A percentile compares a stretch with the other conserved stretches of the same genome.
These are phyloP conservation scores for Aspergillus pseudonomiae DNA, from an alignment of 2,329 filamentous ascomycete genomes.

Conservation along the genomic window DNA sequence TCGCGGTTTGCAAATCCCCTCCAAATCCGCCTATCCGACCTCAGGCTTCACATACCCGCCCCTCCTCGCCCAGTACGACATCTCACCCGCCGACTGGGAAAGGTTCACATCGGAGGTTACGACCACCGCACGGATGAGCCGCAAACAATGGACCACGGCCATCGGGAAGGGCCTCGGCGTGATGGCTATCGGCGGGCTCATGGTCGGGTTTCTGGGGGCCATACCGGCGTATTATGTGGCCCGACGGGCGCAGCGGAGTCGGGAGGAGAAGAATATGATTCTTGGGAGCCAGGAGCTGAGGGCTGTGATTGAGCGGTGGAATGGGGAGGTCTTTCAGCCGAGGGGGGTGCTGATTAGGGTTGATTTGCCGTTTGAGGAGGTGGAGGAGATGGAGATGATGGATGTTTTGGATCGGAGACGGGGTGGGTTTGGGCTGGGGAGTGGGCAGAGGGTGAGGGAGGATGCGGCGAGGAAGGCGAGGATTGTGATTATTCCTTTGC, in stretches of 20 bases:
- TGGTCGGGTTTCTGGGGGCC: conserved; percentile 33
- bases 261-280: conserved; percentile 32
- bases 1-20: conserved; percentile 36
- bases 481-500: conserved; percentile 3
- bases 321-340: conserved; percentile 32
- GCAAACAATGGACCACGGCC: conserved; percentile 33
- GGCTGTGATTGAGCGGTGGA: conserved; percentile 31
- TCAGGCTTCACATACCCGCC: conserved; percentile 37
- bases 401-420: conserved; percentile 11
- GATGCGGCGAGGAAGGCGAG: conserved; percentile 1
- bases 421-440: background rate
- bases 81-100: conserved; percentile 28
- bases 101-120: conserved; percentile 33
- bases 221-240: conserved; percentile 32
- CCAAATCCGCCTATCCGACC: conserved; percentile 26
- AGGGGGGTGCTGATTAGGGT: conserved; percentile 34
- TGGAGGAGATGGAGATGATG: conserved; percentile 29
- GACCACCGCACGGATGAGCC: conserved; percentile 30
- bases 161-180: conserved; percentile 33
- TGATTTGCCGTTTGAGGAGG: conserved; percentile 33
- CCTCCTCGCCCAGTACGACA: conserved; percentile 23
- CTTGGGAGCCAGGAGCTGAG: conserved; percentile 26
- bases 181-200: conserved; percentile 33
- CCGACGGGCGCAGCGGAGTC: conserved; percentile 20
- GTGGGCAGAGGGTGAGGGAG: background rate